These are phyloP conservation scores for Tubosaeta sp. DNA, from an alignment of 768 basidiomycete species.

Conservation along the genomic window DNA sequence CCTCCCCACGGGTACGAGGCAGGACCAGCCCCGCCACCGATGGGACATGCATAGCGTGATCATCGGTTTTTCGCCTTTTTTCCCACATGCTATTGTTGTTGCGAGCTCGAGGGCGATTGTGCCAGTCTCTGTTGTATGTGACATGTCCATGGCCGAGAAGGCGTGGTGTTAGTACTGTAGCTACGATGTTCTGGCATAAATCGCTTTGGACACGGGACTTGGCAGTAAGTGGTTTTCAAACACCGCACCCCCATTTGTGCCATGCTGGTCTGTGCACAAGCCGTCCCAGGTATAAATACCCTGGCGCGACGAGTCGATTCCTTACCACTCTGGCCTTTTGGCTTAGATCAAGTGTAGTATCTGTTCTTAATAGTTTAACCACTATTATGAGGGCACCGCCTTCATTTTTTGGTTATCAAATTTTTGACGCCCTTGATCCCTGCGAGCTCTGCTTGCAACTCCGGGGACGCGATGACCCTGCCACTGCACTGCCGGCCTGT, in stretches of 20 bases:
- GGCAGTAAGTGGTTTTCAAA: not conserved
- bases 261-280: slow-evolving; percentile 19
- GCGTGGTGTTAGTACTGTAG: slow-evolving; percentile 19
- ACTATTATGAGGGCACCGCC: slow-evolving; percentile 56
- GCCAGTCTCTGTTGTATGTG: slow-evolving; percentile 29
- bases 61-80: slow-evolving; percentile 9
- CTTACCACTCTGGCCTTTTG: slow-evolving; percentile 48
- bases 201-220: slow-evolving; percentile 22
- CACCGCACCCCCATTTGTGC: not conserved
- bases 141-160: slow-evolving; percentile 12
- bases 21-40: slow-evolving; percentile 63
- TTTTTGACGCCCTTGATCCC: slow-evolving; percentile 26
- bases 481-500: slow-evolving; percentile 4
- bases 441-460: slow-evolving; percentile 13
- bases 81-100: slow-evolving; percentile 22
- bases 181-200: slow-evolving; percentile 28
- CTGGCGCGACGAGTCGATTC: not conserved
- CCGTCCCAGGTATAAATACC: slow-evolving; percentile 9
- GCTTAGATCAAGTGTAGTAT: slow-evolving; percentile 79
- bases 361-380: slow-evolving; percentile 63
- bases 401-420: slow-evolving; percentile 53
- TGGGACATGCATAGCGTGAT: slow-evolving; percentile 57
- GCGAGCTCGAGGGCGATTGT: slow-evolving; percentile 22
- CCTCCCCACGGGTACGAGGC: slow-evolving; percentile 74
- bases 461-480: slow-evolving; percentile 8